Conservation (phyloP, 306 rosid species). For the Dryas alaskensis region DNA sequence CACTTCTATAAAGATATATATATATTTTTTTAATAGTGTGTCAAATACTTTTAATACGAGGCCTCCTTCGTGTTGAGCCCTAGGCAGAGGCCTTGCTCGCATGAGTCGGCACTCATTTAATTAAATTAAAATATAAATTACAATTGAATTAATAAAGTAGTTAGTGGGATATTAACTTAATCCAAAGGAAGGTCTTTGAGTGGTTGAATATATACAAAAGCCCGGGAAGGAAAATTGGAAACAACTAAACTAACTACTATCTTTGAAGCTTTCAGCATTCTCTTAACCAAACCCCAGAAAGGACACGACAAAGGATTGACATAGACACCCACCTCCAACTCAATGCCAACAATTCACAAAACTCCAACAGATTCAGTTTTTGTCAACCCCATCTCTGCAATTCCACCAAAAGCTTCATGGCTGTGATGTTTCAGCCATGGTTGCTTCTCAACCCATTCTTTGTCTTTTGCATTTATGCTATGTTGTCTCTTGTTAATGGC, state of each 20-base stretch:
- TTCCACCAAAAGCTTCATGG: slow-evolving; percentile 37
- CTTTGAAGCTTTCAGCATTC: slow-evolving; percentile 59
- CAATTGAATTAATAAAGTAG: neutral
- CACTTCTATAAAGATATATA: too few relatives aligned
- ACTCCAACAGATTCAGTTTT: slow-evolving; percentile 19
- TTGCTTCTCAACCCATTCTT: slow-evolving; percentile 23
- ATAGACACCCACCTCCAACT: slow-evolving; percentile 6
- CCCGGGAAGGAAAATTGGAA: slow-evolving; percentile 14
- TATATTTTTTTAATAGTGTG: too few relatives aligned
- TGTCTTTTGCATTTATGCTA: slow-evolving; percentile 10
- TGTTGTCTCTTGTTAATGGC: slow-evolving; percentile 29
- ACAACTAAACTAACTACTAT: slow-evolving; percentile 32
- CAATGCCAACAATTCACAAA: slow-evolving; percentile 26
- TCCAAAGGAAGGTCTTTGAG: slow-evolving; percentile 29
- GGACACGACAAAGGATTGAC: slow-evolving; percentile 28
- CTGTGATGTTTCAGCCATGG: slow-evolving; percentile 34
- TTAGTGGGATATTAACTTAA: slow-evolving; percentile 5
- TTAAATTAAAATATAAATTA: neutral
- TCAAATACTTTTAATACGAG: too few relatives aligned
- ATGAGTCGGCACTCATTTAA: neutral
- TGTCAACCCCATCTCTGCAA: neutral
- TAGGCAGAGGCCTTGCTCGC: too few relatives aligned
- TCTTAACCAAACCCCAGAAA: slow-evolving; percentile 27
- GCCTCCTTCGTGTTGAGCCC: too few relatives aligned
- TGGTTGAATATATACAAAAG: slow-evolving; percentile 13